A percentile compares a stretch with the other conserved stretches of the same genome.
Conservation (phyloP, 805 yeast genomes). For the Torulaspora delbrueckii region DNA sequence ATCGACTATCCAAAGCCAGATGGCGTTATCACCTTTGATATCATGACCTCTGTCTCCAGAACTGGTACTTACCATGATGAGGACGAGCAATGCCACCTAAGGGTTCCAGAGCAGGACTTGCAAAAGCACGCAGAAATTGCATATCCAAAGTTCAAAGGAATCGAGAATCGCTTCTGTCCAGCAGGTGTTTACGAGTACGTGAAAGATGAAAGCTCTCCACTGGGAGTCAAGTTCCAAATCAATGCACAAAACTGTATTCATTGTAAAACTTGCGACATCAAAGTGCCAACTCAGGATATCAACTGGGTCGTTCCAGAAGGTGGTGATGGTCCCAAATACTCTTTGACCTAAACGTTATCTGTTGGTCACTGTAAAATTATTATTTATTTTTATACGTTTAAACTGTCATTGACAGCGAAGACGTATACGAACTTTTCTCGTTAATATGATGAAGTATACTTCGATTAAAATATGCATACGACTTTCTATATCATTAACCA, state of each 20-base stretch:
- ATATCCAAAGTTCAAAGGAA: slow-evolving; percentile 76
- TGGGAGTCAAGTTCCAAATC: slow-evolving; percentile 83
- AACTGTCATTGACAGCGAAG: background rate
- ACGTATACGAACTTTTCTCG: background rate
- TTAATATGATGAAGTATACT: background rate
- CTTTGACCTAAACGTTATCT: slow-evolving; percentile 50
- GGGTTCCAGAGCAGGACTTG: slow-evolving; percentile 59
- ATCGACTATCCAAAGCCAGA: slow-evolving; percentile 95
- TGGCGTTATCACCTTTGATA: slow-evolving; percentile 85
- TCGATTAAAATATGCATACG: background rate
- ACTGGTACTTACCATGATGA: slow-evolving; percentile 97
- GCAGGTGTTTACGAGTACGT: slow-evolving; percentile 96
- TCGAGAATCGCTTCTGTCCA: slow-evolving; percentile 92
- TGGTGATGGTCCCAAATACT: slow-evolving; percentile 97
- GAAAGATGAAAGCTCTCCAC: slow-evolving; percentile 50
- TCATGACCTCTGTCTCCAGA: slow-evolving; percentile 89
- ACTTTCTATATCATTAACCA: slow-evolving; percentile 4
- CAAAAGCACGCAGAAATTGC: slow-evolving; percentile 61
- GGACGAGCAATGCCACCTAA: slow-evolving; percentile 84
- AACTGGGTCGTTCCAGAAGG: slow-evolving; percentile 98
- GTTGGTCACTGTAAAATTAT: background rate
- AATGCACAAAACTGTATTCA: slow-evolving; percentile 97
- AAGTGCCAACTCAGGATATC: slow-evolving; percentile 91
- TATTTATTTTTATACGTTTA: background rate
- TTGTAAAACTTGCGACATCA: slow-evolving; percentile 97